Base-by-base conservation (phyloP, 2,329 filamentous ascomycete species). In the Diaporthe sp. region DNA sequence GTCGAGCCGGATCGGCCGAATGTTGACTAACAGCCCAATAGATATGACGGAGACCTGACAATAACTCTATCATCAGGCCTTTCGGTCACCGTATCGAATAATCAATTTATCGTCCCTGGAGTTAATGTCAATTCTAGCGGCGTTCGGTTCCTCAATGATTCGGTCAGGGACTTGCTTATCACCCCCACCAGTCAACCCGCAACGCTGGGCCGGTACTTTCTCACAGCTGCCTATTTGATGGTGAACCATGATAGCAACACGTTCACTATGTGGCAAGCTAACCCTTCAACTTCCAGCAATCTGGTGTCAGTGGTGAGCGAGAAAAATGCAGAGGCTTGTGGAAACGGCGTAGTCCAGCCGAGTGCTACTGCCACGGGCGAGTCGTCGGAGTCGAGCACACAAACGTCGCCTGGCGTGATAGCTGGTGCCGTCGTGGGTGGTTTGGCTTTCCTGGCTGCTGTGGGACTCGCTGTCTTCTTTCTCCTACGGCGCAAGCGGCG, bases 191-290 rank as follows among this genome's bases (percentile, higher is more conserved):
- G 28, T 4, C 25, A 17, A 6, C 9, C 38, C 15, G 10, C 52
- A 45, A 57, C 38, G 4, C 8, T 70, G 12, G 67, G 52, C 25
- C 38, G 67, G 17, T 58, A 70, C 52, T 58, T 70, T 2, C 25
- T 70, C 38, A 70, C 67, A 4, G 38, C 67, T 38, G 67, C 67
- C 12, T 47, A 58, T 15, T 22, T 58, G 12, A 70, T 70, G 52
- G 52, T 70, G 15, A 35, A 70, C 3, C 38, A 58, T 10, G 38
- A 70, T 3, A n/a, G 33, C 17, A 47, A 58, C 28, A 58, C 25
- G 3, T 70, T 70, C 28, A 70, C 38, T 1, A 15, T 58, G 52
- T 70, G 67, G 67, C 33, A 70, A n/a, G 52, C 10, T 3, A 47
- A 33, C 13, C 35, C 67, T 12, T 13, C 67, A 38, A 54, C n/a